These are phyloP conservation scores for Ceratocystis destructans DNA, from an alignment of 2,329 filamentous ascomycete genomes.

Conservation along the genomic window DNA sequence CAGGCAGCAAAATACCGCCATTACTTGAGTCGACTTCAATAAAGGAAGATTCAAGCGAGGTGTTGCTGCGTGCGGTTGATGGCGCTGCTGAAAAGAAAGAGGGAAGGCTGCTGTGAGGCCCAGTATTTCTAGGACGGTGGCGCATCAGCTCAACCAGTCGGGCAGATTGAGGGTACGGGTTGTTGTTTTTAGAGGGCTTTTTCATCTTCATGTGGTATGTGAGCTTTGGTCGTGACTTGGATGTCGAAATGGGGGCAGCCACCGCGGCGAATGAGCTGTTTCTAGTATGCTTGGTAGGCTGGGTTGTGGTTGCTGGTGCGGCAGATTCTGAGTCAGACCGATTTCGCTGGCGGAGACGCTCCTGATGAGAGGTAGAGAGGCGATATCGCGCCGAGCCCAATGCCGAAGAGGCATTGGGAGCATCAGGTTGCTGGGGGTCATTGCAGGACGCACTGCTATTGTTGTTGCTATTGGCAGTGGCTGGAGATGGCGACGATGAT, in stretches of 20 bases:
- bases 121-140: constrained; percentile 6
- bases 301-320: neutral
- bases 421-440: constrained; percentile 21
- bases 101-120: constrained; percentile 17
- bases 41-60: constrained; percentile 16
- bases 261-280: neutral
- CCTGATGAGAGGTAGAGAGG: constrained; percentile 6
- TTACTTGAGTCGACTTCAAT: constrained; percentile 18
- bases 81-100: constrained; percentile 16
- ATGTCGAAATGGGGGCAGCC: neutral
- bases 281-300: constrained; percentile 6
- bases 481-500: constrained; percentile 35
- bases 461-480: constrained; percentile 21
- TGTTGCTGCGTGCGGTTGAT: constrained; percentile 11
- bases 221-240: constrained; percentile 13
- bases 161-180: constrained; percentile 81
- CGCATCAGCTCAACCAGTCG: constrained; percentile 28
- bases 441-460: constrained; percentile 22
- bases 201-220: constrained; percentile 19
- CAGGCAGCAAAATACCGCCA: constrained; percentile 22
- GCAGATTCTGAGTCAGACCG: constrained; percentile 13
- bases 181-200: constrained; percentile 53
- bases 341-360: constrained; percentile 11
- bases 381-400: constrained; percentile 9
- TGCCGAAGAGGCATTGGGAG: neutral